Conservation (phyloP, 345 rosid species). For the Balakata baccata region DNA sequence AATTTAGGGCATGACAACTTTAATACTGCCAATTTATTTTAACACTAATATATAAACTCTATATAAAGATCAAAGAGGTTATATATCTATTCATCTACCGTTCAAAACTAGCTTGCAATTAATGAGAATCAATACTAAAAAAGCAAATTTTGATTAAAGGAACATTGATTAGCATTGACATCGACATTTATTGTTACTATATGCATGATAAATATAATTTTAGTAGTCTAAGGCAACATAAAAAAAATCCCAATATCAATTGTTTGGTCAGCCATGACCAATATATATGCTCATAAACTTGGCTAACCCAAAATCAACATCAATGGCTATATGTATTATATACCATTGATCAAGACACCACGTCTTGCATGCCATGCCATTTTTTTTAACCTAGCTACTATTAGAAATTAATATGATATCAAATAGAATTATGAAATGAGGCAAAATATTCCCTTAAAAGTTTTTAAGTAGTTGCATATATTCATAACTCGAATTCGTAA, state of each 20-base stretch:
- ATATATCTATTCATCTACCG: neutral
- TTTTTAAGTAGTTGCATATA: too few species aligned
- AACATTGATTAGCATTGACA: conserved; percentile 14
- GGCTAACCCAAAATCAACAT: neutral
- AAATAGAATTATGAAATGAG: too few species aligned
- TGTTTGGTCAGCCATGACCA: conserved; percentile 8
- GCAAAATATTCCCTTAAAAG: too few species aligned
- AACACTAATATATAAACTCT: neutral
- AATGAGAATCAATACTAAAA: neutral
- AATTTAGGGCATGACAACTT: conserved; percentile 22
- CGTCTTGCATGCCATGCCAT: neutral
- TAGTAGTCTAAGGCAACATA: neutral
- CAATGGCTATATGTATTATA: neutral
- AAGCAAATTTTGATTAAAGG: conserved; percentile 18
- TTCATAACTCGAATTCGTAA: too few species aligned
- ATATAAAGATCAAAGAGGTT: neutral
- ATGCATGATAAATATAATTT: neutral
- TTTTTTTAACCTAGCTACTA: too few species aligned
- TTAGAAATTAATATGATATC: too few species aligned
- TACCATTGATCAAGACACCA: neutral
- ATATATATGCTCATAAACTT: neutral
- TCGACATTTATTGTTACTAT: neutral
- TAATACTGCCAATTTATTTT: conserved; percentile 20
- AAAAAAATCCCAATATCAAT: neutral
- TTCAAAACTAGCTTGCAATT: neutral